Percentiles rank a stretch among this genome's conserved stretches.
phyloP scores from a whole-genome alignment of 2,329 filamentous ascomycete species.

The Emergomyces orientalis region DNA sequence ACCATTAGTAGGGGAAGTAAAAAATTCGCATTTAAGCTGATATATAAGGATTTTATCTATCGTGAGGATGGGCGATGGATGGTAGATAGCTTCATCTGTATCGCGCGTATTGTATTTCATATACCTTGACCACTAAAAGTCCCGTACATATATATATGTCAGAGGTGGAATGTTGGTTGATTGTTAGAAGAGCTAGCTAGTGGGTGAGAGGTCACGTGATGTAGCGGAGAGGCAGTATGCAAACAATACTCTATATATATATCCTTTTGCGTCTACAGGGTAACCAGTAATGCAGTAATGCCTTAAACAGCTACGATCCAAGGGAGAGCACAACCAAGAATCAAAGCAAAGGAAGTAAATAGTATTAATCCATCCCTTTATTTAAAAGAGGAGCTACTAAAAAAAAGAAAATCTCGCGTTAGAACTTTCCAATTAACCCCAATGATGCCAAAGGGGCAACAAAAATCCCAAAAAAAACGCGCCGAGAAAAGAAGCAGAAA shows the following conservation, averaged over 20 bases:
- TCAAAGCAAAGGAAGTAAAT: neutral
- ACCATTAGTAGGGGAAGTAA: too few species aligned
- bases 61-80: neutral
- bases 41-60: neutral
- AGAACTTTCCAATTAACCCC: neutral
- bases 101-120: too few species aligned
- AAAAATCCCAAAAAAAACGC: neutral
- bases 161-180: too few species aligned
- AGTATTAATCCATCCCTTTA: neutral
- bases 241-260: neutral
- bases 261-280: neutral
- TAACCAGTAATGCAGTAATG: neutral
- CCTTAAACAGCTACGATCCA: neutral
- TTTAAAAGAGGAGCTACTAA: neutral
- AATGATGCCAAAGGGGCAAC: neutral
- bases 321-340: neutral
- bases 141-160: too few species aligned
- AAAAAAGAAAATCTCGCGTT: neutral
- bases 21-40: neutral
- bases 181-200: too few species aligned
- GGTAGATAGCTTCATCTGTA: neutral
- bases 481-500: too few species aligned
- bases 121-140: too few species aligned
- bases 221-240: too few species aligned
- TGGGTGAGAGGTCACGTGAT: too few species aligned